phyloP scores from a whole-genome alignment of 371 early-diverging fungal genomes.

The Enterocytospora artemiae region DNA sequence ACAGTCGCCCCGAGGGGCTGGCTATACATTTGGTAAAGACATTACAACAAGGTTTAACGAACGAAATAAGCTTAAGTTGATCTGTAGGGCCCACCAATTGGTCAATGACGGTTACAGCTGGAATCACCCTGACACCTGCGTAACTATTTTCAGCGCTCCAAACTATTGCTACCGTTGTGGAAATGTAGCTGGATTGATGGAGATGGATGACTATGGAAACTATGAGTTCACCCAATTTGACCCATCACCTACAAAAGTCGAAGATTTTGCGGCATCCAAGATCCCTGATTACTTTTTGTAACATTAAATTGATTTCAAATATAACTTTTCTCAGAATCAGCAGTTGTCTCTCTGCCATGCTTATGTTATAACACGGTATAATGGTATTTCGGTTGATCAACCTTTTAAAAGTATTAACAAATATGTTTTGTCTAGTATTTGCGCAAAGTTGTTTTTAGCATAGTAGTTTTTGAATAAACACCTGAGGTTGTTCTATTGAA shows the following conservation, averaged over 20 bases:
- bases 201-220: constrained; percentile 76
- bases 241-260: constrained; percentile 87
- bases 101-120: constrained; percentile 98
- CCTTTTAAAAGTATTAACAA: no score
- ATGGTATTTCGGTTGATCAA: no score
- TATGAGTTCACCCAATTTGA: constrained; percentile 78
- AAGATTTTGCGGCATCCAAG: constrained; percentile 84
- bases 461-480: no score
- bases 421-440: no score
- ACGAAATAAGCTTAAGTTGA: constrained; percentile 82
- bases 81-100: constrained; percentile 95
- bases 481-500: no score
- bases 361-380: no score
- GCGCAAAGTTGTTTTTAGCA: no score
- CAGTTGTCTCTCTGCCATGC: no score
- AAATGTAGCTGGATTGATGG: constrained; percentile 89
- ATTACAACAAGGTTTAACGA: constrained; percentile 83
- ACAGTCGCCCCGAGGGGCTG: constrained; percentile 90
- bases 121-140: constrained; percentile 88
- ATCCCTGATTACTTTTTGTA: constrained; percentile 72
- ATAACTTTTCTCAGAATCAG: no score
- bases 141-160: constrained; percentile 96
- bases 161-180: constrained; percentile 98
- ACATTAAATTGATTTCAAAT: no score
- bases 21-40: constrained; percentile 89